phyloP scores from a whole-genome alignment of 768 basidiomycete species.

The Rubroboletus pulcherrimus region DNA sequence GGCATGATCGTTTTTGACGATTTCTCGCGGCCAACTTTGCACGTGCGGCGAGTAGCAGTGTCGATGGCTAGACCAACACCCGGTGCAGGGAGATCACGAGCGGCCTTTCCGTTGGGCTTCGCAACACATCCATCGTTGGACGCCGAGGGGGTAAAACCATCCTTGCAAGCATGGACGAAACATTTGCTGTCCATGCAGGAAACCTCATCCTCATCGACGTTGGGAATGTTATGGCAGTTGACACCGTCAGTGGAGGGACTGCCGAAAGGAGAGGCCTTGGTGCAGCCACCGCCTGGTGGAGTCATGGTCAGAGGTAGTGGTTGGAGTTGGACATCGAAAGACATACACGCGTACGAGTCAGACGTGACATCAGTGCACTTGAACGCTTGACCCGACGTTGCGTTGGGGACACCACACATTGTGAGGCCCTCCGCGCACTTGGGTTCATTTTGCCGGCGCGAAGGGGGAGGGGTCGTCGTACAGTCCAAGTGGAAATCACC shows the following conservation, averaged over 20 bases:
- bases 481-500: conserved; percentile 24
- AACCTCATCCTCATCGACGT: conserved; percentile 28
- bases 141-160: conserved; percentile 14
- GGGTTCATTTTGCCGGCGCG: conserved; percentile 16
- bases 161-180: conserved; percentile 25
- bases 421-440: conserved; percentile 22
- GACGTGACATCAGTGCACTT: conserved; percentile 30
- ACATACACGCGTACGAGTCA: conserved; percentile 33
- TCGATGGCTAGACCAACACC: not conserved
- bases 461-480: conserved; percentile 8
- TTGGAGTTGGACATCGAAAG: not conserved
- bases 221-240: conserved; percentile 32
- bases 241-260: conserved; percentile 16
- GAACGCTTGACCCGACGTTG: conserved; percentile 19
- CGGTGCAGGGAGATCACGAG: not conserved
- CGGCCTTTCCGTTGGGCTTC: not conserved
- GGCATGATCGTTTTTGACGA: no score
- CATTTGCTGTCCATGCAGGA: conserved; percentile 28
- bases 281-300: conserved; percentile 35
- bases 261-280: conserved; percentile 21
- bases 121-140: conserved; percentile 15
- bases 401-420: conserved; percentile 25
- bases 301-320: not conserved
- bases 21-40: no score
- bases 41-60: no score